Conservation (phyloP, 1,284 basidiomycete species). For the Mycosarcoma maydis region DNA sequence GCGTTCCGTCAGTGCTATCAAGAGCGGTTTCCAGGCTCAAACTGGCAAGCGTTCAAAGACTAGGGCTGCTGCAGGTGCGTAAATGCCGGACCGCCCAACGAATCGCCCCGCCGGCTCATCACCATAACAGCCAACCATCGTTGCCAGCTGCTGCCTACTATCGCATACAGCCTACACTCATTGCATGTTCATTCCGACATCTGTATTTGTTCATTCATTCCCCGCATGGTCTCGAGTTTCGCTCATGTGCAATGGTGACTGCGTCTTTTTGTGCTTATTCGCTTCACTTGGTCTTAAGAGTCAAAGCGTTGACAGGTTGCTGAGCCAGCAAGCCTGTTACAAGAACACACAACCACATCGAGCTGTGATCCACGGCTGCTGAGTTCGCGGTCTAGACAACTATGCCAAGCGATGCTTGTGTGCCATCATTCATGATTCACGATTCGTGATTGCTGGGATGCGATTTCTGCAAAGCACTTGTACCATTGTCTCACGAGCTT, state of each 20-base stretch:
- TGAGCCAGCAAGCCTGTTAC: no score
- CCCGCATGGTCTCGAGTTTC: slow-evolving; percentile 1
- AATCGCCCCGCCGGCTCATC: neutral
- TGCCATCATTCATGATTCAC: no score
- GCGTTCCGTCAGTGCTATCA: slow-evolving; percentile 93
- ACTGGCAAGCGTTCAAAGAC: slow-evolving; percentile 73
- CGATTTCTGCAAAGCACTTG: no score
- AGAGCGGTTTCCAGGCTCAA: slow-evolving; percentile 98
- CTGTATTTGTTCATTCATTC: slow-evolving; percentile 25
- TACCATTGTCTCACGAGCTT: no score
- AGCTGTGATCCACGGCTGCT: no score
- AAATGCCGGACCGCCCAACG: neutral
- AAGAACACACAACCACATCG: no score
- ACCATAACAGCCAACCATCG: neutral
- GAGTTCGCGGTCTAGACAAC: no score
- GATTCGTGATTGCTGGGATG: no score
- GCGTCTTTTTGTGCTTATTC: neutral
- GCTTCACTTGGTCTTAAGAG: no score
- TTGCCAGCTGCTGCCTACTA: neutral
- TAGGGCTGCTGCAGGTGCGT: slow-evolving; percentile 47
- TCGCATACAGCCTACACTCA: neutral
- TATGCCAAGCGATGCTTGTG: no score
- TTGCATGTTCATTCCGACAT: slow-evolving; percentile 6
- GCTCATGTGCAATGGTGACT: slow-evolving; percentile 7
- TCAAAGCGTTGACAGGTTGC: no score